Percentiles rank a stretch among this genome's conserved stretches.
Conservation (phyloP, 2,329 filamentous ascomycete genomes). For the Xylaria sp. region DNA sequence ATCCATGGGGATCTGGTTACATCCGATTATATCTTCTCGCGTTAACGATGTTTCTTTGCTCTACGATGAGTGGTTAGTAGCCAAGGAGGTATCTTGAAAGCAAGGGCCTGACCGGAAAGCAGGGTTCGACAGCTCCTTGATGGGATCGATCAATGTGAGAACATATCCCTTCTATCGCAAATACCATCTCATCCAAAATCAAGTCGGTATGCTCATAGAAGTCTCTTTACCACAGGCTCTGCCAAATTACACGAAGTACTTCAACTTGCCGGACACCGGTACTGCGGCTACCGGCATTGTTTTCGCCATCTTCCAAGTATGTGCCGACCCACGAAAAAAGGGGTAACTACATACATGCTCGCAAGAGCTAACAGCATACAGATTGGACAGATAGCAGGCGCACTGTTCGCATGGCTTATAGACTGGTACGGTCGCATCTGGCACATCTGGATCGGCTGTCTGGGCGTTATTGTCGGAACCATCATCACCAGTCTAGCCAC, state of each 20-base stretch:
- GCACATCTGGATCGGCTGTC: slow-evolving; percentile 41
- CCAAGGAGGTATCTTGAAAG: neutral
- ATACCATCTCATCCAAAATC: neutral
- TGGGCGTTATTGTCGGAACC: slow-evolving; percentile 46
- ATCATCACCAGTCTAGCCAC: slow-evolving; percentile 44
- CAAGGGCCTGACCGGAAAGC: neutral
- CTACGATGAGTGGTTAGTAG: slow-evolving; percentile 37
- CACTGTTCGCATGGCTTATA: slow-evolving; percentile 39
- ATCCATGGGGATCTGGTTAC: slow-evolving; percentile 30
- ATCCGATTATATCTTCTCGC: slow-evolving; percentile 31
- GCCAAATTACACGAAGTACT: slow-evolving; percentile 39
- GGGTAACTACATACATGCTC: too few relatives aligned
- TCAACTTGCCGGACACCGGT: slow-evolving; percentile 33
- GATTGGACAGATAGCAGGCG: slow-evolving; percentile 40
- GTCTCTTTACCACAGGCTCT: slow-evolving; percentile 24
- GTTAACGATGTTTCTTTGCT: slow-evolving; percentile 31
- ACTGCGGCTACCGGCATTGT: slow-evolving; percentile 39
- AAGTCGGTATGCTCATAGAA: neutral
- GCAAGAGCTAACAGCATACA: slow-evolving; percentile 16
- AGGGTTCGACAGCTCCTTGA: slow-evolving; percentile 40
- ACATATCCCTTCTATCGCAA: neutral
- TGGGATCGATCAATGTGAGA: slow-evolving; percentile 40
- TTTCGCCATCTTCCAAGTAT: slow-evolving; percentile 39
- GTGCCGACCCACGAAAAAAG: neutral
- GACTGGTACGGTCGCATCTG: slow-evolving; percentile 41